Evolutionary conservation across 2,329 filamentous ascomycete species (phyloP).

Genomic region (Neofusicoccum ribis): DNA sequence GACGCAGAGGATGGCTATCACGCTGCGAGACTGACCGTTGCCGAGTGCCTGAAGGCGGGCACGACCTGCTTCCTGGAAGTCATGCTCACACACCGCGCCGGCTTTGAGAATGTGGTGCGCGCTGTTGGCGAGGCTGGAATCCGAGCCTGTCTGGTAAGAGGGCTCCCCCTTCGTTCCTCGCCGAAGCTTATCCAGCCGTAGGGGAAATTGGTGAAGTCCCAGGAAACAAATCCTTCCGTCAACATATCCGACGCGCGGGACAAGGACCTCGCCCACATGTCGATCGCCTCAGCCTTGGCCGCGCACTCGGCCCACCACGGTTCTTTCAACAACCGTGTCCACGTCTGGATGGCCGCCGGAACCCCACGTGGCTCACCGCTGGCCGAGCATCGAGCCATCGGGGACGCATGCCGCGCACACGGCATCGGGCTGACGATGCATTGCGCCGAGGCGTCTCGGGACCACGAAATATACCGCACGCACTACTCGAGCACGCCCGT

Average conservation of each 20-base stretch:
- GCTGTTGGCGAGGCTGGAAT: slow-evolving; percentile 37
- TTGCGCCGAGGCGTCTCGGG: slow-evolving; percentile 46
- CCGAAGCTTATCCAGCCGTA: slow-evolving; percentile 7
- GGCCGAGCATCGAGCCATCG: slow-evolving; percentile 43
- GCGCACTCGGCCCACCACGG: slow-evolving; percentile 34
- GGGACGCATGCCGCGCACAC: slow-evolving; percentile 40
- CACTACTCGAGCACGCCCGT: slow-evolving; percentile 43
- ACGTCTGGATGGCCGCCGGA: slow-evolving; percentile 51
- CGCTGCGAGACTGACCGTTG: slow-evolving; percentile 35
- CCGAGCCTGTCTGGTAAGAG: slow-evolving; percentile 29
- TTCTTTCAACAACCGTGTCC: slow-evolving; percentile 43
- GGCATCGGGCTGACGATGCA: slow-evolving; percentile 51
- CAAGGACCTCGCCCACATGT: slow-evolving; percentile 39
- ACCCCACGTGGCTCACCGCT: slow-evolving; percentile 49
- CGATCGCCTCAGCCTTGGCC: slow-evolving; percentile 32
- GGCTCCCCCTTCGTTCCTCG: background rate
- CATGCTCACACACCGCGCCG: slow-evolving; percentile 37
- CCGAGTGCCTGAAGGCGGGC: slow-evolving; percentile 41
- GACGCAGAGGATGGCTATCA: slow-evolving; percentile 35
- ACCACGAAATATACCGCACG: slow-evolving; percentile 39
- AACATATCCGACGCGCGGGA: slow-evolving; percentile 40
- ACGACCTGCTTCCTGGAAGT: slow-evolving; percentile 42
- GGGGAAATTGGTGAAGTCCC: slow-evolving; percentile 41
- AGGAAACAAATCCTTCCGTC: slow-evolving; percentile 35
- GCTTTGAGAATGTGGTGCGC: slow-evolving; percentile 28